A percentile compares a stretch with the other conserved stretches of the same genome.
phyloP scores from a whole-genome alignment of 768 basidiomycete genomes.

The Trametes elegans region DNA sequence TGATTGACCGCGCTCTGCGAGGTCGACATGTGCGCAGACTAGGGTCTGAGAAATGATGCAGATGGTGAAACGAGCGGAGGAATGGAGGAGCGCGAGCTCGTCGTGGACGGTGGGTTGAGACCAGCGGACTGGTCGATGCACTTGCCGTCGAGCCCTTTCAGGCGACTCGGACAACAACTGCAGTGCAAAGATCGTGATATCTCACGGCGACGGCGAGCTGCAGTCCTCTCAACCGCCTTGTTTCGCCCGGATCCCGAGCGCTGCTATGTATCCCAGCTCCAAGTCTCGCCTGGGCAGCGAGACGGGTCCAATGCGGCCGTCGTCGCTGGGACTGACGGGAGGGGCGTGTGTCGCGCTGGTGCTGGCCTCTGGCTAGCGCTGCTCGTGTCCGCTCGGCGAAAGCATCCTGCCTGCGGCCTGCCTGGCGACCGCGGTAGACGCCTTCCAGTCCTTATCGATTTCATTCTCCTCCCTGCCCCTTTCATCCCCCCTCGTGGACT shows the following conservation, averaged over 20 bases:
- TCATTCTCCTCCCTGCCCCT: conserved; percentile 5
- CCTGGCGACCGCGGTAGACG: too few species aligned
- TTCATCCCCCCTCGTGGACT: background rate
- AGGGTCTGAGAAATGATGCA: background rate
- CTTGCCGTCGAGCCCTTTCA: too few species aligned
- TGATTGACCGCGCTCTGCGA: conserved; percentile 50
- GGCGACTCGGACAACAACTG: background rate
- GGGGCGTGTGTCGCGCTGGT: too few species aligned
- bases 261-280: background rate
- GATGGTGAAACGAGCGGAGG: background rate
- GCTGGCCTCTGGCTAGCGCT: too few species aligned
- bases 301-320: conserved; percentile 2
- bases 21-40: conserved; percentile 24
- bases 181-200: conserved; percentile 12
- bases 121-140: background rate
- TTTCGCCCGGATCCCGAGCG: background rate
- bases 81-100: conserved; percentile 2
- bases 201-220: background rate
- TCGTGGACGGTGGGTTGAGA: conserved; percentile 17
- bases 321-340: too few species aligned
- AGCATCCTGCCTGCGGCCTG: too few species aligned
- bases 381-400: too few species aligned
- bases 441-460: conserved; percentile 20
- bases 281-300: background rate
- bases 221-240: too few species aligned